These are phyloP conservation scores for Xylaria longipes DNA, from an alignment of 495 filamentous ascomycete genomes.

Conservation along the genomic window DNA sequence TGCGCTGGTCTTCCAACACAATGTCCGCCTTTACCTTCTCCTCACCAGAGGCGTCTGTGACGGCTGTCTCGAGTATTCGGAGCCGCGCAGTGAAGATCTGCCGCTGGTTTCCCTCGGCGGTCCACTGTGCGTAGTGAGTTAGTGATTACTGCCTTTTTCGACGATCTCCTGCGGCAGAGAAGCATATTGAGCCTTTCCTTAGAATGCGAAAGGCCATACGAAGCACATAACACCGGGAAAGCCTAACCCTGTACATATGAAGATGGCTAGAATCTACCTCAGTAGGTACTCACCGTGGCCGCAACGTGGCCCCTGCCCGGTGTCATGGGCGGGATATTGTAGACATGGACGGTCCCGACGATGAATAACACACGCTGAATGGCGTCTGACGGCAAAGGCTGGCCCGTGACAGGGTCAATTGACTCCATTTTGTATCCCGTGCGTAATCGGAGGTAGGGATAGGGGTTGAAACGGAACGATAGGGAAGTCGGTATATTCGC, in stretches of 20 bases:
- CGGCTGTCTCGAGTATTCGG: constrained; percentile 77
- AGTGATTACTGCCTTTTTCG: constrained; percentile 15
- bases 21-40: constrained; percentile 72
- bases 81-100: constrained; percentile 84
- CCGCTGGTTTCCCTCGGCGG: constrained; percentile 66
- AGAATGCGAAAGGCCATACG: not conserved
- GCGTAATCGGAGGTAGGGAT: not conserved
- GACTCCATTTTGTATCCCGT: constrained; percentile 42
- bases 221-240: not conserved
- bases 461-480: not conserved
- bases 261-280: constrained; percentile 2
- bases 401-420: constrained; percentile 65
- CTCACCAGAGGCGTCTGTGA: constrained; percentile 46
- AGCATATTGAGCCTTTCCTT: not conserved
- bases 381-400: constrained; percentile 65
- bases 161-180: not conserved
- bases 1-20: constrained; percentile 73
- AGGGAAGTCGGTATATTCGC: constrained; percentile 3
- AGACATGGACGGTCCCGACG: constrained; percentile 73
- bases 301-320: constrained; percentile 77
- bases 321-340: constrained; percentile 75
- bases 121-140: constrained; percentile 59
- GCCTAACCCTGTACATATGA: not conserved
- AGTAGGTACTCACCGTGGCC: constrained; percentile 40
- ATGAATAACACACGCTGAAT: constrained; percentile 83